Conservation (phyloP, 768 basidiomycete genomes). For the Hygrophoropsis aurantiaca region DNA sequence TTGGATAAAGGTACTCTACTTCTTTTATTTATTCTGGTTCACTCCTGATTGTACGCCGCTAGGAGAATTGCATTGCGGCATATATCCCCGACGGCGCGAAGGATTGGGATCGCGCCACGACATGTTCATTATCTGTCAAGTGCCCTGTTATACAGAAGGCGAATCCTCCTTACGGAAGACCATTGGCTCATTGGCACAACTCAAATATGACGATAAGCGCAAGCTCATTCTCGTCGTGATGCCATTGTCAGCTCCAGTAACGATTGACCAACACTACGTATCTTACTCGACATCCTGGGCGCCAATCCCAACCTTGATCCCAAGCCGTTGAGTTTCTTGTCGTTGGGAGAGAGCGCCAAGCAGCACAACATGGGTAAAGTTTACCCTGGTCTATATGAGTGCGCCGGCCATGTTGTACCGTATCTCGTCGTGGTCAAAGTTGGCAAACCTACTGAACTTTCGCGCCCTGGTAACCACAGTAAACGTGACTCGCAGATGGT, state of each 20-base stretch:
- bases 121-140: conserved; percentile 97
- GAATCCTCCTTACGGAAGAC: conserved; percentile 80
- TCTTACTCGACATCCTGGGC: conserved; percentile 97
- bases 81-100: conserved; percentile 26
- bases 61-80: conserved; percentile 20
- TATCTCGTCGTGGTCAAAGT: conserved; percentile 91
- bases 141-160: conserved; percentile 98
- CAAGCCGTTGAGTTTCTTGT: conserved; percentile 92
- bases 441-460: conserved; percentile 92
- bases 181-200: conserved; percentile 89
- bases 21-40: background rate
- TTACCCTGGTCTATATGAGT: conserved; percentile 94
- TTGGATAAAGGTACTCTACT: conserved; percentile 46
- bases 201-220: conserved; percentile 98
- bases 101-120: conserved; percentile 60
- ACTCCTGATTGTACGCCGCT: background rate
- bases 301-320: conserved; percentile 91
- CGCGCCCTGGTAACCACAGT: conserved; percentile 93
- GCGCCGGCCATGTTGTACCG: conserved; percentile 92
- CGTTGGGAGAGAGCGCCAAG: conserved; percentile 90
- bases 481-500: conserved; percentile 98
- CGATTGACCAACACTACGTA: conserved; percentile 92
- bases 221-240: conserved; percentile 88
- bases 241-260: conserved; percentile 98
- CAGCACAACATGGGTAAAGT: conserved; percentile 99